Conservation (phyloP, 2,329 filamentous ascomycete species). For the Colletotrichum zoysiae region DNA sequence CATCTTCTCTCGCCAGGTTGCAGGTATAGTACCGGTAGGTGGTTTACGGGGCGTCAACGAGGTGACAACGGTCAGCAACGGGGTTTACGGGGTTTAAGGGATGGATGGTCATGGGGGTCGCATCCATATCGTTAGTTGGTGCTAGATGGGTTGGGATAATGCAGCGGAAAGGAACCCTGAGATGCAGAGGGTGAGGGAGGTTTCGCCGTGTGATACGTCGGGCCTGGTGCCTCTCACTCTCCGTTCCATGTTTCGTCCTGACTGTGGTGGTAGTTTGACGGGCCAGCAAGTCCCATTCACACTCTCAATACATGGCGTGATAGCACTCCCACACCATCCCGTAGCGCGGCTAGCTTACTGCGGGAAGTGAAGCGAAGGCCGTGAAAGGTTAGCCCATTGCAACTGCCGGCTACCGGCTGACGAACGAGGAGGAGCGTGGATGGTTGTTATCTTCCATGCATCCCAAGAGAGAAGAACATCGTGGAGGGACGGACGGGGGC, state of each 20-base stretch:
- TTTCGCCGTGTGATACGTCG: not conserved
- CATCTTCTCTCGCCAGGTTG: slow-evolving; percentile 16
- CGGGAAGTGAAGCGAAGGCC: not conserved
- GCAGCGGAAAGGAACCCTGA: slow-evolving; percentile 10
- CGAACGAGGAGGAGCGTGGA: slow-evolving; percentile 7
- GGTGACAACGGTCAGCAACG: slow-evolving; percentile 4
- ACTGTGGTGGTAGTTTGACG: not conserved
- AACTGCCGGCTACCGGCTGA: slow-evolving; percentile 31
- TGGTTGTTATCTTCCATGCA: not conserved
- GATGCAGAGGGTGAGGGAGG: not conserved
- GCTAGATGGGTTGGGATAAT: slow-evolving; percentile 19
- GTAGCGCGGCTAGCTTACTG: not conserved
- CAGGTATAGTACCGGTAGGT: not conserved
- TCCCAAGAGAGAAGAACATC: not conserved
- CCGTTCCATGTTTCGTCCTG: not conserved
- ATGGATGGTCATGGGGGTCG: slow-evolving; percentile 14
- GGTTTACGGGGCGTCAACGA: not conserved
- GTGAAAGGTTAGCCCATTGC: slow-evolving; percentile 1
- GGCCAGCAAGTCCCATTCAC: not conserved
- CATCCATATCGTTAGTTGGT: slow-evolving; percentile 19
- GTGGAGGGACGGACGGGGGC: not conserved
- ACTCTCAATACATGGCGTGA: too few species aligned
- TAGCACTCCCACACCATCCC: not conserved
- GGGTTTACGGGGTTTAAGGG: slow-evolving; percentile 1
- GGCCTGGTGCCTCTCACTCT: not conserved